These are phyloP conservation scores for Oryza meyeriana DNA, from an alignment of 176 grass and related monocot genomes.

Conservation along the genomic window DNA sequence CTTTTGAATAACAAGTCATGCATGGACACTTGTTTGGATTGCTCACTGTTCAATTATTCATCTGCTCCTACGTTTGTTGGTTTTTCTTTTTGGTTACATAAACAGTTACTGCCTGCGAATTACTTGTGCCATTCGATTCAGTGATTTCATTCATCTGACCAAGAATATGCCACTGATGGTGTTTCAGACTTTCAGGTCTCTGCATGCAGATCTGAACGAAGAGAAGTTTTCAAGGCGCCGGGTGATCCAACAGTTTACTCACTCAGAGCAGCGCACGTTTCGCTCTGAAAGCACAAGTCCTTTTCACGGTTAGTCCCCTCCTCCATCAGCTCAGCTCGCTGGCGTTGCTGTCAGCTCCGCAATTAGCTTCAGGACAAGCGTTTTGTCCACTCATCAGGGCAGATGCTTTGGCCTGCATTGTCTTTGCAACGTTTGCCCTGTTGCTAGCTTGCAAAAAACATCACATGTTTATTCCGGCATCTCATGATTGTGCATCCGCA, in stretches of 20 bases:
- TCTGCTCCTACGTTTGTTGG: background rate
- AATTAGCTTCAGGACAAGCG: conserved; percentile 28
- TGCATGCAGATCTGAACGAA: background rate
- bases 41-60: background rate
- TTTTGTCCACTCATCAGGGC: conserved; percentile 11
- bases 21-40: background rate
- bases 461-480: conserved; percentile 21
- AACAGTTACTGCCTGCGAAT: background rate
- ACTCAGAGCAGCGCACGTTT: conserved; percentile 19
- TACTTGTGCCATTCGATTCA: background rate
- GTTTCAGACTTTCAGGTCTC: background rate
- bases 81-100: background rate
- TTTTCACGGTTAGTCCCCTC: conserved; percentile 26
- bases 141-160: background rate
- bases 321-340: background rate
- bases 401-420: conserved; percentile 8
- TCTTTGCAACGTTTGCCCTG: background rate
- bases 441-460: background rate
- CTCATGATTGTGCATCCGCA: conserved; percentile 41
- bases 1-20: background rate
- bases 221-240: background rate
- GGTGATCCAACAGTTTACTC: background rate
- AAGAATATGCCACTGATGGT: background rate
- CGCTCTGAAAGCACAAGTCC: background rate
- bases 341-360: conserved; percentile 8